A percentile compares a stretch with the other conserved stretches of the same genome.
These are phyloP conservation scores for Anaeromyces robustus DNA, from an alignment of 192 early-diverging fungal species.

Conservation along the genomic window DNA sequence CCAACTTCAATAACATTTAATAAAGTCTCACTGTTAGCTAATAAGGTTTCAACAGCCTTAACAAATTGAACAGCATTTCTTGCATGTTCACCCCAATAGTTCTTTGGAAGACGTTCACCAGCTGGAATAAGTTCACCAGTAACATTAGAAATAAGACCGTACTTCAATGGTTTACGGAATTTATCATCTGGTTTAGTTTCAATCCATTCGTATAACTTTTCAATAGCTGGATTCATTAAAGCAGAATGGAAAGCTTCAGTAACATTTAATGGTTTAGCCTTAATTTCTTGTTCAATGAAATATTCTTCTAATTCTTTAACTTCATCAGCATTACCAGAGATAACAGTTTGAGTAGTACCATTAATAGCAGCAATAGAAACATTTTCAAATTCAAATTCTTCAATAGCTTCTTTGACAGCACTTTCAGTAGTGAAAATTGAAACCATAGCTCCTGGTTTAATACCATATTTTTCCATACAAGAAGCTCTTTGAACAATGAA, in stretches of 20 bases:
- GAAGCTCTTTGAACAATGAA: slow-evolving; percentile 13
- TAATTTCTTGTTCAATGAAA: slow-evolving; percentile 6
- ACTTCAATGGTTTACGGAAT: neutral
- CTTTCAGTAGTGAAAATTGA: slow-evolving; percentile 4
- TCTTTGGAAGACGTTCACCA: neutral
- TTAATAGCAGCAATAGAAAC: slow-evolving; percentile 11
- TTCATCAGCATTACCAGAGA: slow-evolving; percentile 6
- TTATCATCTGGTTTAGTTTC: neutral
- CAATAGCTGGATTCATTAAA: slow-evolving; percentile 6
- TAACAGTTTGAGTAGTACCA: slow-evolving; percentile 12
- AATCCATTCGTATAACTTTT: neutral
- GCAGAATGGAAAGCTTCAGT: slow-evolving; percentile 15
- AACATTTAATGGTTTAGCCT: slow-evolving; percentile 12
- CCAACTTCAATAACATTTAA: neutral
- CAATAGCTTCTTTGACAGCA: neutral
- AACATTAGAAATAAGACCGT: neutral
- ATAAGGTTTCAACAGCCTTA: neutral
- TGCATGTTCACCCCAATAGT: neutral
- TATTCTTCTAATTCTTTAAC: slow-evolving; percentile 10
- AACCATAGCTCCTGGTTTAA: slow-evolving; percentile 11
- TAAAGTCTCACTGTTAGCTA: neutral
- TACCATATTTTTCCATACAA: slow-evolving; percentile 6
- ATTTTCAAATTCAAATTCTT: slow-evolving; percentile 2
- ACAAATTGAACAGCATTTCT: neutral
- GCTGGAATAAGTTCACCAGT: neutral